Evolutionary conservation across 2,329 filamentous ascomycete genomes (phyloP), one percentile per base, ranked within the genome.

Genomic region (Lachnellula subtilissima): DNA sequence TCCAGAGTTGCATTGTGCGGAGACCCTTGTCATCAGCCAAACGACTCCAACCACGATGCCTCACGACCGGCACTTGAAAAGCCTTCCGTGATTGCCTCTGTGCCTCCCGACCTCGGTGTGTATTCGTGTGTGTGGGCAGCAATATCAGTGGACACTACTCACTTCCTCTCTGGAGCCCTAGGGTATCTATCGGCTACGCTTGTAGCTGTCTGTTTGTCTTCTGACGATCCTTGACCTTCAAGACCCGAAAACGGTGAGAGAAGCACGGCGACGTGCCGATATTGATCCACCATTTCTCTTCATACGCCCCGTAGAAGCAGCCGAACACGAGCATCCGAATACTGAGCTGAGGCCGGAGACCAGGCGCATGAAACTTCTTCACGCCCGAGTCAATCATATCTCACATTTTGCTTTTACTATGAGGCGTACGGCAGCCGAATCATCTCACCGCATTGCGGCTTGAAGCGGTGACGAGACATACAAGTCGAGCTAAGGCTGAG

Each of bases 101-200:
- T 50, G 43, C 52, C 50, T 56, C 54, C 54, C 54, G 54, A 53
- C 17, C 28, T 32, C 28, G 28, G 25, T 7, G 19, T 17, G 48
- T 15, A 19, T 7, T 36, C 19, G 49, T 49, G 49, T 52, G 54
- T 49, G 54, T 56, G 54, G 54, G 54, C 54, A 56, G 54, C 50
- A 39, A 52, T 12, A 22, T 46, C 43, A 52, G 8, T 56, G 48
- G 54, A 56, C 37, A 28, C 32, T n/a, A 5, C 35, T 43, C 19
- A 35, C 32, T 28, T 17, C 4, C 23, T 35, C 15, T 50, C 22
- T 50, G 25, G 28, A 32, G 9, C 22, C 22, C 37, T 28, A 7
- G 2, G 5, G 5, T 25, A 25, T 51, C 39, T 17, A 46, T 14
- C 43, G 22, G 48, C 42, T 49, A 47, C 52, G 14, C 36, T 35